These are phyloP conservation scores for Apiospora pterosperma DNA, from an alignment of 2,329 filamentous ascomycete genomes.

Conservation along the genomic window DNA sequence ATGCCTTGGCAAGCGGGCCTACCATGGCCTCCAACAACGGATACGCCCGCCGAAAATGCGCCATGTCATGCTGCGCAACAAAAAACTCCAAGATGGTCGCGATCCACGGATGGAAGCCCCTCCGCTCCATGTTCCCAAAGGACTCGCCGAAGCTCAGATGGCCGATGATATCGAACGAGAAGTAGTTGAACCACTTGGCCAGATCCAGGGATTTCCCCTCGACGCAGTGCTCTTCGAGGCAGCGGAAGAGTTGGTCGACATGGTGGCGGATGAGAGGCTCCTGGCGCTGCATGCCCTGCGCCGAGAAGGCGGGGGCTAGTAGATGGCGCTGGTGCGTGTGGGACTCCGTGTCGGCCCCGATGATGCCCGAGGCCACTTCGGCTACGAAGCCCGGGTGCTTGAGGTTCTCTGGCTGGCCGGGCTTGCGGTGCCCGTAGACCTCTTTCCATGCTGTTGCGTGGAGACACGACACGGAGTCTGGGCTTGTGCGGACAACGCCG, in stretches of 20 bases:
- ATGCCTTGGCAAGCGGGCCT: neutral
- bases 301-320: neutral
- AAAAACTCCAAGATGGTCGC: neutral
- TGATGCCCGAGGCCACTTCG: neutral
- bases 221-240: neutral
- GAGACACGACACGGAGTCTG: neutral
- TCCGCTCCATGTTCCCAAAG: neutral
- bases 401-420: neutral
- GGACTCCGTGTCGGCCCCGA: neutral
- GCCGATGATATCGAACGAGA: neutral
- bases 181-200: neutral
- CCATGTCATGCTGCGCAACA: neutral
- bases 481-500: neutral
- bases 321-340: neutral
- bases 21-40: neutral
- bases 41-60: slow-evolving; percentile 1
- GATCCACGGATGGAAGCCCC: neutral
- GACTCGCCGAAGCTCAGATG: neutral
- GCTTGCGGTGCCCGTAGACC: neutral
- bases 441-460: neutral
- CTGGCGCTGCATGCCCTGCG: slow-evolving; percentile 1
- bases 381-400: slow-evolving; percentile 1
- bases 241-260: neutral
- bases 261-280: slow-evolving; percentile 1
- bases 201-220: neutral